Evolutionary conservation across 2,329 filamentous ascomycete species (phyloP), one percentile per base, ranked within the genome.

Genomic region (Fusarium sulawesiense): DNA sequence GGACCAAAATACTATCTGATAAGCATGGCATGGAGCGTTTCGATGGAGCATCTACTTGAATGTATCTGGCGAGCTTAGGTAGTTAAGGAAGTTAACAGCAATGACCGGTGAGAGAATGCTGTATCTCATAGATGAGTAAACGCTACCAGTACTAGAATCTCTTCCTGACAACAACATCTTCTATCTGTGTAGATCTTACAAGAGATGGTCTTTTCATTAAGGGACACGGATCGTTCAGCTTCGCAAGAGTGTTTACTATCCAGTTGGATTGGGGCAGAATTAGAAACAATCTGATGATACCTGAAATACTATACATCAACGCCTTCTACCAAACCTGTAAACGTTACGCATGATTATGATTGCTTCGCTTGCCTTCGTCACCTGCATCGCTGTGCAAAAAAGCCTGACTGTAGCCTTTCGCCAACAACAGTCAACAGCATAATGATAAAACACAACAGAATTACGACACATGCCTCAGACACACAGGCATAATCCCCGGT

Each of bases 291-390:
- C 46, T 64, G 63, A 48, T 29, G 32, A 32, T 51, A 57, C 34
- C 50, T 37, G 41, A 18, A 45, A 60, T 29, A 48, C 14, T 10
- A 64, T 57, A 37, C 47, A 60, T 50, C 16, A 70, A 57, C 59
- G 56, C 60, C 49, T 55, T 54, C 40, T 34, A 37, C 62, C 30
- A 42, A 61, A 45, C 40, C 40, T 46, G 47, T 23, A 56, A 41
- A 44, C 13, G 45, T 51, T 42, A 41, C 20, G 40, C 13, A 51
- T 51, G 45, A 34, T 23, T 50, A 48, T 60, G 44, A 48, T 34
- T 20, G n/a, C 34, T 42, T 53, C 23, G 30, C 27, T 49, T 46
- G 21, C 48, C 37, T 32, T 55, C 13, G 34, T 37, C 47, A 41
- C 29, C 34, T 29, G 27, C 64, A 41, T 51, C 40, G 34, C 21